Evolutionary conservation across 1,284 basidiomycete genomes (phyloP).

Genomic region (Rhodotorula sp.): DNA sequence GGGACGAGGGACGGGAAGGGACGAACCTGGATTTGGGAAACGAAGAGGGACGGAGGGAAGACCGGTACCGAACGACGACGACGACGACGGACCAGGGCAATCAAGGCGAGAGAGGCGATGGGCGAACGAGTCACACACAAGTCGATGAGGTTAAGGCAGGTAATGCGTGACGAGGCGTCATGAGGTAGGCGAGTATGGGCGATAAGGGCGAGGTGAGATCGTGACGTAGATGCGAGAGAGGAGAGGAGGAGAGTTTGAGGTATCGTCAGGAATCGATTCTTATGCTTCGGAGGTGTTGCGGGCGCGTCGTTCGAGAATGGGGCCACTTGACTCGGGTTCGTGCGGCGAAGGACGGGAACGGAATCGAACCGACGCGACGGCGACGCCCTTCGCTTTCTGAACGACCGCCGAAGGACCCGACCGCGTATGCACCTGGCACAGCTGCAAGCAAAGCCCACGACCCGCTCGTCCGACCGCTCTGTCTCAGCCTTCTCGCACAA

Average conservation of each 20-base stretch:
- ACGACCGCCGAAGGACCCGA: background rate
- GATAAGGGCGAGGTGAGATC: background rate
- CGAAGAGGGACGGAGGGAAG: background rate
- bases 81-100: background rate
- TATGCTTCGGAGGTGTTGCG: background rate
- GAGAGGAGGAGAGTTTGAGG: background rate
- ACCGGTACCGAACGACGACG: background rate
- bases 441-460: too few species aligned
- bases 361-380: background rate
- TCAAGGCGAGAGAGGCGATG: background rate
- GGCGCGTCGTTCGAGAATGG: background rate
- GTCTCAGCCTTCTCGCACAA: too few species aligned
- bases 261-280: slow-evolving; percentile 1
- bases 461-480: background rate
- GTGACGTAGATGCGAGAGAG: background rate
- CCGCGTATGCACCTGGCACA: too few species aligned
- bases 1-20: background rate
- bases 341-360: background rate
- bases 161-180: background rate
- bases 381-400: background rate
- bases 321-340: background rate
- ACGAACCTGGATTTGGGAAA: background rate
- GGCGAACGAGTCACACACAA: background rate
- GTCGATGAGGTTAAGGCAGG: background rate
- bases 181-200: background rate